These are phyloP conservation scores for Cynanchum wilfordii DNA, from an alignment of 257 asterid genomes.

Conservation along the genomic window DNA sequence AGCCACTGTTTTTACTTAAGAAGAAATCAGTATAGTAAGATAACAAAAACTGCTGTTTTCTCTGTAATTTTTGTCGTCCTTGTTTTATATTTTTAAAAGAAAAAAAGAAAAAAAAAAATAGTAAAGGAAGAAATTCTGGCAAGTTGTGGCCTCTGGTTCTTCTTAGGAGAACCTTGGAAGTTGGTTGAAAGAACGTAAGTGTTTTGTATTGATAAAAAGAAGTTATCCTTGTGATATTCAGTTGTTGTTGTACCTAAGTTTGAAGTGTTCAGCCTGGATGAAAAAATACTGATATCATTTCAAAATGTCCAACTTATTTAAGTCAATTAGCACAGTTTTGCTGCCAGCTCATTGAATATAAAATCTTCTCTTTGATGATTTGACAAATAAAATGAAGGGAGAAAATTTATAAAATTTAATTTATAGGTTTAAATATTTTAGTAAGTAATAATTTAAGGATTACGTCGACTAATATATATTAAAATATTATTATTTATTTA, in stretches of 20 bases:
- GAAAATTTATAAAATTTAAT: no score
- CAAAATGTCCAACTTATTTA: no score
- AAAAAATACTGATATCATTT: not conserved
- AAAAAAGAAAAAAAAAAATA: not conserved
- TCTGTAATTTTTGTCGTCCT: not conserved
- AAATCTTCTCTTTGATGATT: not conserved
- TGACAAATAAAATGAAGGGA: not conserved
- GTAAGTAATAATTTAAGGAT: no score
- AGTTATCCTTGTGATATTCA: not conserved
- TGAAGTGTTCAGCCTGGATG: not conserved
- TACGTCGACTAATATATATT: no score
- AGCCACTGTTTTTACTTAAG: not conserved
- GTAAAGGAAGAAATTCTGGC: not conserved
- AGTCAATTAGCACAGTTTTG: not conserved
- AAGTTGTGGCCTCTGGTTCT: not conserved
- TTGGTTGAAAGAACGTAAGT: not conserved
- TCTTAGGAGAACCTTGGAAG: not conserved
- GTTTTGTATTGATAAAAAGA: not conserved
- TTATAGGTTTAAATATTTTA: no score
- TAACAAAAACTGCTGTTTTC: not conserved
- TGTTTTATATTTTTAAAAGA: no score
- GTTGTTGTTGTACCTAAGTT: not conserved
- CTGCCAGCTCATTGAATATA: not conserved
- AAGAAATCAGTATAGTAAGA: not conserved
- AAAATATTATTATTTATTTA: no score